Base-by-base conservation (phyloP, 1,139 yeast species). In the Waltiozyma solani region DNA sequence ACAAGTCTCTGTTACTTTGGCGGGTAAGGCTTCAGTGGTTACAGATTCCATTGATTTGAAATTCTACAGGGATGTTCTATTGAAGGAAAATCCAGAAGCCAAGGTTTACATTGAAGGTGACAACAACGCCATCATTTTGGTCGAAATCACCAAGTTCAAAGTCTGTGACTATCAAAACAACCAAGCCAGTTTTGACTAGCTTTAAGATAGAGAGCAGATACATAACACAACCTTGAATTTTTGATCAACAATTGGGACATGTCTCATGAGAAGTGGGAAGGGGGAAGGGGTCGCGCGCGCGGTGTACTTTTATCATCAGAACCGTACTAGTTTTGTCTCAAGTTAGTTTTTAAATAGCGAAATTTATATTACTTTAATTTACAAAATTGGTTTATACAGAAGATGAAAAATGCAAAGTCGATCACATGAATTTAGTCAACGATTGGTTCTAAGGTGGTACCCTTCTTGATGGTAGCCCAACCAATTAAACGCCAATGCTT, bases 401-500 rank as follows among this genome's bases (percentile, higher is more conserved):
- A 15, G 19, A 15, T 15, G 20, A 17, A 14, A 27, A 27, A 27
- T 27, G 31, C 31, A 27, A 27, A 14, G 17, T 20, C 15, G 31
- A 27, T 32, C 19, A 41, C 43, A 44, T 41, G 35, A 24, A 20
- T 21, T n/a, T 33, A 24, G 21, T 34, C 37, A 21, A 29, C 32
- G 20, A 67, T 57, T 50, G 93, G 91, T 59, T 82, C 91, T 60
- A 83, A 73, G 42, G 86, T 79, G 46, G 87, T 79, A 66, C 98
- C 98, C 67, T 86, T 87, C 68, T 86, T 85, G 61, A 93, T 91
- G 41, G 96, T 86, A 52, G 98, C 99, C 99, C 99, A 93, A 56
- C 99, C 99, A 68, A 93, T 93, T 64, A 93, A 76, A 74, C 99
- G 93, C 96, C 97, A 93, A 66, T 93, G 99, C 76, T 89, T 91